phyloP scores from a whole-genome alignment of 192 early-diverging fungal species.

The Linnemannia elongata region DNA sequence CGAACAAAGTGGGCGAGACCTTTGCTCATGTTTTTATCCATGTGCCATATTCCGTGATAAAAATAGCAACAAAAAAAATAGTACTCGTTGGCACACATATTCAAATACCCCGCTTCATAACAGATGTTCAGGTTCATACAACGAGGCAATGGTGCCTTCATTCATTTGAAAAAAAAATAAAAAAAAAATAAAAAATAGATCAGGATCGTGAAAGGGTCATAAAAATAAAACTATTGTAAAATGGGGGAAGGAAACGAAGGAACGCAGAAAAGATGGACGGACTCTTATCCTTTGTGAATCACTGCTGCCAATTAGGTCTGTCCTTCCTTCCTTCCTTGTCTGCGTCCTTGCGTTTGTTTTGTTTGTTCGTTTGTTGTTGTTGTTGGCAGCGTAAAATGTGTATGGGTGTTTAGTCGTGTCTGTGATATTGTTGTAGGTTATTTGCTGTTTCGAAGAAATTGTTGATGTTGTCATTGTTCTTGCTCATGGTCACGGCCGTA shows the following conservation, averaged over 20 bases:
- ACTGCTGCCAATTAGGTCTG: background rate
- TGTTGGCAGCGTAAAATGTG: background rate
- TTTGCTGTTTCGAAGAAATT: background rate
- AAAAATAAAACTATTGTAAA: background rate
- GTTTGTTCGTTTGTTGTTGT: background rate
- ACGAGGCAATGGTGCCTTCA: background rate
- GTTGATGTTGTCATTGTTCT: background rate
- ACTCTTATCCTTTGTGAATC: background rate
- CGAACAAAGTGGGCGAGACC: background rate
- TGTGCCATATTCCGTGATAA: background rate
- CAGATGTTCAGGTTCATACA: background rate
- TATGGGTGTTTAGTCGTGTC: background rate
- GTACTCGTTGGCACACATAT: background rate
- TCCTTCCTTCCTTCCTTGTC: background rate
- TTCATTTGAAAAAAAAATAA: background rate
- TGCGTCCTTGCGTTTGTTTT: background rate
- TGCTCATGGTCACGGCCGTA: background rate
- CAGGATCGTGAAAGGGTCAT: background rate
- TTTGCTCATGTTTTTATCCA: background rate
- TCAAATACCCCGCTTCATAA: too few species aligned
- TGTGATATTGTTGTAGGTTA: background rate
- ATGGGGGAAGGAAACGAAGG: background rate
- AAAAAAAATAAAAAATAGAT: background rate
- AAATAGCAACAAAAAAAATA: constrained; percentile 10
- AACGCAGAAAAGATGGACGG: too few species aligned